These are phyloP conservation scores for Fusarium sp. DNA, from an alignment of 2,329 filamentous ascomycete species.

Conservation along the genomic window DNA sequence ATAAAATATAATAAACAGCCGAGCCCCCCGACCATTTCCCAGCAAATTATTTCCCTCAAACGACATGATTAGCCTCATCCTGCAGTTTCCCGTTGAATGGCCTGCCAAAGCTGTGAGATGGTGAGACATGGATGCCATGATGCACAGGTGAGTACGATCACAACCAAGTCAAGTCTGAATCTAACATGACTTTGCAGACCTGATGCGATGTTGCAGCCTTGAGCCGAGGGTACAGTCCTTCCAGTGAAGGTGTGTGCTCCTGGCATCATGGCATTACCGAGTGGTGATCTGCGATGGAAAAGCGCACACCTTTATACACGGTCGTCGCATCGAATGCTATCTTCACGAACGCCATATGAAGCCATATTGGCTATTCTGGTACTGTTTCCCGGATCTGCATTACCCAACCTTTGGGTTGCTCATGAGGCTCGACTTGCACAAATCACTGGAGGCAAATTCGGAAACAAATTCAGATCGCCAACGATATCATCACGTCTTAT, in stretches of 20 bases:
- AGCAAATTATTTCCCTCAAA: background rate
- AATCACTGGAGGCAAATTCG: background rate
- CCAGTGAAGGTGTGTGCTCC: background rate
- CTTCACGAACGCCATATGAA: background rate
- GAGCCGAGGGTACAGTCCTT: background rate
- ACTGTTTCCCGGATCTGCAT: background rate
- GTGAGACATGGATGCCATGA: background rate
- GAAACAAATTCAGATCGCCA: background rate
- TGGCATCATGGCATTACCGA: background rate
- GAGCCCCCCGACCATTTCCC: background rate
- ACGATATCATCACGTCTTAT: constrained; percentile 44
- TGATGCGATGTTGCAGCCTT: background rate
- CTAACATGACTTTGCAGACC: background rate
- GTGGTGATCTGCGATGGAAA: background rate
- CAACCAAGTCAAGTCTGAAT: no score
- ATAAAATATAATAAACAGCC: background rate
- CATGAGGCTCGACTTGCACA: background rate
- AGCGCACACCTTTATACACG: background rate
- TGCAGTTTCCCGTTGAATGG: background rate
- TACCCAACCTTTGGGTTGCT: background rate
- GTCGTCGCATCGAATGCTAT: background rate
- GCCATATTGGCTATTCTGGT: background rate
- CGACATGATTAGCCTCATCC: background rate
- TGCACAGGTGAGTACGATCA: background rate
- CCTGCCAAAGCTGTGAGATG: background rate